Evolutionary conservation across 2,329 filamentous ascomycete species (phyloP).

Genomic region (Diplocarpon rosae): DNA sequence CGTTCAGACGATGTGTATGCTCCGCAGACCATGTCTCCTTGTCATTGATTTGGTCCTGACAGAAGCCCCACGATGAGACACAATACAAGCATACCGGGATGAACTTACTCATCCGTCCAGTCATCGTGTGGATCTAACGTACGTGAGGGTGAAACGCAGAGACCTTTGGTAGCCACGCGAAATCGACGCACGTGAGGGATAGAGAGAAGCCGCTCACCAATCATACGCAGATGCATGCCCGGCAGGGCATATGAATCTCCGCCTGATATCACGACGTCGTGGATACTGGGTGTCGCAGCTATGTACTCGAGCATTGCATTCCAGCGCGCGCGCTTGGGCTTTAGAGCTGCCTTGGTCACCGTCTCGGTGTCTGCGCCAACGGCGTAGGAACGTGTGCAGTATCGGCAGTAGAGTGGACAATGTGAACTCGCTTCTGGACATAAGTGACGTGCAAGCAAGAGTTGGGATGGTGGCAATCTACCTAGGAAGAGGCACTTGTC

Average conservation of each 20-base stretch:
- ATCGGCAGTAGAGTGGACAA: slow-evolving; percentile 52
- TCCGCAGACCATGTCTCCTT: no score
- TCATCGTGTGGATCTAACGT: slow-evolving; percentile 40
- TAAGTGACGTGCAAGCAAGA: neutral
- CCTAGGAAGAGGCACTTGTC: slow-evolving; percentile 52
- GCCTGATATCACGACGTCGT: slow-evolving; percentile 52
- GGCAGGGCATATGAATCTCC: slow-evolving; percentile 49
- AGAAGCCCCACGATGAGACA: no score
- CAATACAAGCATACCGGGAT: no score
- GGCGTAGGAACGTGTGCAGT: slow-evolving; percentile 49
- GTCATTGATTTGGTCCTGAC: no score
- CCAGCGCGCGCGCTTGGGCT: slow-evolving; percentile 36
- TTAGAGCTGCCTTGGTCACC: slow-evolving; percentile 35
- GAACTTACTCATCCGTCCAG: slow-evolving; percentile 36
- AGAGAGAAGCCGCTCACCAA: slow-evolving; percentile 43
- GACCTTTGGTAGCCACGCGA: slow-evolving; percentile 50
- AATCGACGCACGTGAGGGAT: slow-evolving; percentile 49
- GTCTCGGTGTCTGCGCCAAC: slow-evolving; percentile 44
- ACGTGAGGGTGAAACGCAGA: slow-evolving; percentile 46
- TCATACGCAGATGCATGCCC: slow-evolving; percentile 39
- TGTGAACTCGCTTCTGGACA: slow-evolving; percentile 39
- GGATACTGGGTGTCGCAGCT: slow-evolving; percentile 35
- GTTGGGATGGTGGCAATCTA: slow-evolving; percentile 26
- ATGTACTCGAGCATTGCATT: slow-evolving; percentile 48
- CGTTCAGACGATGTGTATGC: no score